These are phyloP conservation scores for Tetrastigma voinierianum DNA, from an alignment of 164 flowering plant genomes.

Conservation along the genomic window DNA sequence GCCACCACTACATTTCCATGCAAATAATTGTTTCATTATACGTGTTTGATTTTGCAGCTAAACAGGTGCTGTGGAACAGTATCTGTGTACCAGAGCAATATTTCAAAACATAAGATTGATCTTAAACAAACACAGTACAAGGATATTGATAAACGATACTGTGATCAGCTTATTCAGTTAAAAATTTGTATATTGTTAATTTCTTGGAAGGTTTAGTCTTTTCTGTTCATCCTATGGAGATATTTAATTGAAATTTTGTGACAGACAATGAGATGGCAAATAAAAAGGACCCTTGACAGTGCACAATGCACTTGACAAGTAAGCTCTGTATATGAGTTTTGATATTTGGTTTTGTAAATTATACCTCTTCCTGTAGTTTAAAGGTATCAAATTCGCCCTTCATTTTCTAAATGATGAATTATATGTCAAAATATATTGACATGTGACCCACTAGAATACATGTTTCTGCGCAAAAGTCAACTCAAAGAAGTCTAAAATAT, in stretches of 20 bases:
- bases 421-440: not conserved
- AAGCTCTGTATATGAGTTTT: conserved; percentile 22
- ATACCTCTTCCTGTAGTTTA: not conserved
- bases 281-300: conserved; percentile 96
- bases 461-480: not conserved
- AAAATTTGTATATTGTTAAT: conserved; percentile 49
- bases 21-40: not conserved
- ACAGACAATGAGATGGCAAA: conserved; percentile 99
- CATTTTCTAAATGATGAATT: not conserved
- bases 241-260: conserved; percentile 12
- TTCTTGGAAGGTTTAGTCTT: not conserved
- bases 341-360: not conserved
- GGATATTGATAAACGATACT: conserved; percentile 91
- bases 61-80: conserved; percentile 77
- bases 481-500: no score
- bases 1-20: not conserved
- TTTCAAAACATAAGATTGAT: conserved; percentile 68
- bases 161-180: conserved; percentile 89
- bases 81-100: conserved; percentile 82
- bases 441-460: not conserved
- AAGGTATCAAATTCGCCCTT: not conserved
- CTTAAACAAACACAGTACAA: conserved; percentile 90
- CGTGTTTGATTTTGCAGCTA: conserved; percentile 46
- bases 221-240: not conserved
- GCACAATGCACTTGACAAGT: conserved; percentile 98